A percentile compares a stretch with the other conserved stretches of the same genome.
Evolutionary conservation across 208 protist genomes (phyloP).

Genomic region (Kentomonas sorsogonicus): DNA sequence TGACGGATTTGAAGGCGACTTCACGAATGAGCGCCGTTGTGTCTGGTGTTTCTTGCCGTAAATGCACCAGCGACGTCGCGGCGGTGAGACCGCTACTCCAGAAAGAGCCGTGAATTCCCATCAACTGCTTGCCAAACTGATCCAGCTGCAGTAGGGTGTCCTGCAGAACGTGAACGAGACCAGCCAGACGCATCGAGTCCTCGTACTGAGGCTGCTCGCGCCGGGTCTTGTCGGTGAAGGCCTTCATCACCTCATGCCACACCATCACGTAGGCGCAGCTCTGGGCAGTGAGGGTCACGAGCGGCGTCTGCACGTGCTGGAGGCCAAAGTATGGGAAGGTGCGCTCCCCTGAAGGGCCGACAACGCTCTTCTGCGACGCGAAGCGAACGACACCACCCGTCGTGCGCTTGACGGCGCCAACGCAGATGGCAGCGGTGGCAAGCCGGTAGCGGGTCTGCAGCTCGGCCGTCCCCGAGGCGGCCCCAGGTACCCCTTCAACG

Average conservation of each 20-base stretch:
- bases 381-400: constrained; percentile 54
- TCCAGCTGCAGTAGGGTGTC: constrained; percentile 54
- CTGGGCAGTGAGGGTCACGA: constrained; percentile 71
- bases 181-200: constrained; percentile 72
- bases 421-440: constrained; percentile 63
- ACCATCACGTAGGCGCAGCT: constrained; percentile 63
- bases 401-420: constrained; percentile 58
- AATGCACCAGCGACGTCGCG: constrained; percentile 43
- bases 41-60: constrained; percentile 73
- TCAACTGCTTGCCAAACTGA: constrained; percentile 45
- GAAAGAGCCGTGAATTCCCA: constrained; percentile 60
- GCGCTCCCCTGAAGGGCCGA: constrained; percentile 62
- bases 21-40: constrained; percentile 71
- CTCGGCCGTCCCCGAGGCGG: constrained; percentile 34
- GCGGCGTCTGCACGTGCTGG: constrained; percentile 80
- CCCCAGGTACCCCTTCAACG: constrained; percentile 27
- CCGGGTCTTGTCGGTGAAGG: constrained; percentile 34
- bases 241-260: constrained; percentile 62
- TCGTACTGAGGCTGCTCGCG: constrained; percentile 44
- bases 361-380: constrained; percentile 58
- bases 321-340: constrained; percentile 83
- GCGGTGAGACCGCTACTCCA: constrained; percentile 38
- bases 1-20: constrained; percentile 75
- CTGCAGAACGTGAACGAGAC: constrained; percentile 72
- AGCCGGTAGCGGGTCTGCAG: constrained; percentile 60